Percentiles rank a stretch among this genome's conserved stretches.
Conservation (phyloP, 768 basidiomycete species). For the Trametes meyenii region DNA sequence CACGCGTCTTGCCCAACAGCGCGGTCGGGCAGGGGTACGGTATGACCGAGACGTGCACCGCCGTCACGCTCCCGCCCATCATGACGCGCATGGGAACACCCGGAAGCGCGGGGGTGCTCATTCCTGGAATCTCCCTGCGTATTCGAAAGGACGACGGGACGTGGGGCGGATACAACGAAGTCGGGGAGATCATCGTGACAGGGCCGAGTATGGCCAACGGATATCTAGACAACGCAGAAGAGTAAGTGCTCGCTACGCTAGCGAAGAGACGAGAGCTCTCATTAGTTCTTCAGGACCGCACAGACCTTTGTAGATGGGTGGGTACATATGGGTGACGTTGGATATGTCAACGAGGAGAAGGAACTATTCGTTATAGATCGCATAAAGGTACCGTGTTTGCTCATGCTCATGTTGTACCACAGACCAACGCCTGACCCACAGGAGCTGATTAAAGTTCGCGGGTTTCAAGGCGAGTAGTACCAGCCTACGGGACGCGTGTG, state of each 20-base stretch:
- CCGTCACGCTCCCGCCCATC: constrained; percentile 49
- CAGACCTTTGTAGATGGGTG: constrained; percentile 31
- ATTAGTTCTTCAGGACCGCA: constrained; percentile 17
- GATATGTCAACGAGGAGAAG: constrained; percentile 23
- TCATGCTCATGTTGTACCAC: too few relatives aligned
- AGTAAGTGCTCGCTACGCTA: constrained; percentile 44
- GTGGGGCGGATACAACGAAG: constrained; percentile 57
- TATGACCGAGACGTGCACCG: constrained; percentile 64
- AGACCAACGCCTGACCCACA: constrained; percentile 30
- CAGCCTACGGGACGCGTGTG: not conserved
- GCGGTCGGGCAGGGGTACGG: constrained; percentile 35
- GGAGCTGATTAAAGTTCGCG: constrained; percentile 71
- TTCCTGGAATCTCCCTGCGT: constrained; percentile 59
- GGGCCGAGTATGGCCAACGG: constrained; percentile 63
- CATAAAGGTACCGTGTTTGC: constrained; percentile 23
- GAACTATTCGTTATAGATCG: constrained; percentile 29
- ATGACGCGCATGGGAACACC: constrained; percentile 48
- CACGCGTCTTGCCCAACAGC: constrained; percentile 29
- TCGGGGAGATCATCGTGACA: constrained; percentile 62
- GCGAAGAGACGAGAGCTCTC: too few relatives aligned
- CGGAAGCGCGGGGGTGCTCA: constrained; percentile 59
- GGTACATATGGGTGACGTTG: constrained; percentile 37
- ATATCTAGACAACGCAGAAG: constrained; percentile 59
- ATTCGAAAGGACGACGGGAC: constrained; percentile 62
- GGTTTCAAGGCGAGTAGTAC: constrained; percentile 50